Evolutionary conservation across 1,284 basidiomycete genomes (phyloP).

Genomic region (Trametes versicolor): DNA sequence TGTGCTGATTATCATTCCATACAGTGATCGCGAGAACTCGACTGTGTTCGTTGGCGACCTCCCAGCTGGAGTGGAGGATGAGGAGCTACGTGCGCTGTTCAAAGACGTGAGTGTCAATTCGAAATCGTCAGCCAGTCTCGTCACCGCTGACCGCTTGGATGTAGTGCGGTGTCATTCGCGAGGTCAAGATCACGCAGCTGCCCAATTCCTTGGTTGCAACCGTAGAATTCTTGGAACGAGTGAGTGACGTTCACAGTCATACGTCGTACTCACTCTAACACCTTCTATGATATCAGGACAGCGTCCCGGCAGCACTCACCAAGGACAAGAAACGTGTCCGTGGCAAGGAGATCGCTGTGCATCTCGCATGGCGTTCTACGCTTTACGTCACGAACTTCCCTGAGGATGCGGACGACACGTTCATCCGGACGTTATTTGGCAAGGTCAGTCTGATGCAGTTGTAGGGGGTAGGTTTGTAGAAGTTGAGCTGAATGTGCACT

Average conservation of each 20-base stretch:
- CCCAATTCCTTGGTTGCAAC: constrained; percentile 73
- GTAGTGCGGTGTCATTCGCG: constrained; percentile 88
- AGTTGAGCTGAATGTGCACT: constrained; percentile 12
- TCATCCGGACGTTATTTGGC: constrained; percentile 80
- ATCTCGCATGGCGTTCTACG: constrained; percentile 94
- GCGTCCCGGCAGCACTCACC: constrained; percentile 86
- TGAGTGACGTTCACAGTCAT: constrained; percentile 45
- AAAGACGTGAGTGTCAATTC: constrained; percentile 73
- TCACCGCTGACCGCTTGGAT: not conserved
- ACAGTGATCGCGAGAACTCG: constrained; percentile 94
- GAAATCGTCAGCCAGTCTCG: not conserved
- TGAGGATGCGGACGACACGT: constrained; percentile 83
- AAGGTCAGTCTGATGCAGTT: no score
- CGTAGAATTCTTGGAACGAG: constrained; percentile 81
- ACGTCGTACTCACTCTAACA: not conserved
- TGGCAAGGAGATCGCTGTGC: constrained; percentile 80
- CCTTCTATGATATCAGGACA: constrained; percentile 58
- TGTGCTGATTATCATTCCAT: not conserved
- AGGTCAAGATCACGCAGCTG: constrained; percentile 77
- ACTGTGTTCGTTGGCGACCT: constrained; percentile 90
- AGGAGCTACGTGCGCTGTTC: constrained; percentile 80
- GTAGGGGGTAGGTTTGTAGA: no score
- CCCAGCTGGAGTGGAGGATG: constrained; percentile 64
- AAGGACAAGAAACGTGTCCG: constrained; percentile 92
- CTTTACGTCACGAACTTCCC: constrained; percentile 98